Percentiles rank a stretch among this genome's conserved stretches.
Conservation (phyloP, 768 basidiomycete species). For the Tricholoma sp. region DNA sequence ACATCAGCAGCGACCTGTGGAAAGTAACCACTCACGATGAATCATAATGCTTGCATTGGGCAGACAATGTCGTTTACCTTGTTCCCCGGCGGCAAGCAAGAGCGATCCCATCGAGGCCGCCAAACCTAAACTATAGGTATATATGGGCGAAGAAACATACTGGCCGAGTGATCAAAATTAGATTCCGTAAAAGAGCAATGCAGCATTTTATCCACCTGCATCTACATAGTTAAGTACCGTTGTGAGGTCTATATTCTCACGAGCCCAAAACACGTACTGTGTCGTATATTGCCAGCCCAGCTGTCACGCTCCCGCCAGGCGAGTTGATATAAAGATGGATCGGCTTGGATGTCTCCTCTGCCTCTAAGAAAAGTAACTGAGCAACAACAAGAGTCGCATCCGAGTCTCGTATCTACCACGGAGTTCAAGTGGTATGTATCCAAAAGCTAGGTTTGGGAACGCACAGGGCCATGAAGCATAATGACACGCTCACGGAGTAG, state of each 20-base stretch:
- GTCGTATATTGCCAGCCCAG: slow-evolving; percentile 95
- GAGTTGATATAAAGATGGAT: slow-evolving; percentile 98
- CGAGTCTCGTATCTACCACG: slow-evolving; percentile 77
- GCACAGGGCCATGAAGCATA: slow-evolving; percentile 89
- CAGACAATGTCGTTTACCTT: slow-evolving; percentile 86
- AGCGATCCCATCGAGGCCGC: slow-evolving; percentile 97
- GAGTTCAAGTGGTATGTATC: not conserved
- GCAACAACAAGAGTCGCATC: slow-evolving; percentile 87
- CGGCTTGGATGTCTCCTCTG: slow-evolving; percentile 89
- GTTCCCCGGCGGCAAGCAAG: slow-evolving; percentile 86
- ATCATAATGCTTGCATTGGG: slow-evolving; percentile 98
- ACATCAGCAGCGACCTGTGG: not conserved
- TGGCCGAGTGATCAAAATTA: slow-evolving; percentile 27
- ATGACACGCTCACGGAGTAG: slow-evolving; percentile 91
- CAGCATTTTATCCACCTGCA: slow-evolving; percentile 50
- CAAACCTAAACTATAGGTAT: slow-evolving; percentile 94
- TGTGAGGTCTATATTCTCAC: not conserved
- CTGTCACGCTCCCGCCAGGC: slow-evolving; percentile 93
- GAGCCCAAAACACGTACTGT: slow-evolving; percentile 53
- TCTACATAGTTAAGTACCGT: slow-evolving; percentile 35
- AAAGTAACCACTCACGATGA: slow-evolving; percentile 61
- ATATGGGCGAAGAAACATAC: slow-evolving; percentile 93
- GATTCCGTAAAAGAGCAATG: slow-evolving; percentile 4
- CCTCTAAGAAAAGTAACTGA: slow-evolving; percentile 92
- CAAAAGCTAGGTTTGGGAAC: slow-evolving; percentile 18